Percentiles rank a stretch among this genome's conserved stretches.
These are phyloP conservation scores for Clavispora carvajalis DNA, from an alignment of 805 yeast species.

Conservation along the genomic window DNA sequence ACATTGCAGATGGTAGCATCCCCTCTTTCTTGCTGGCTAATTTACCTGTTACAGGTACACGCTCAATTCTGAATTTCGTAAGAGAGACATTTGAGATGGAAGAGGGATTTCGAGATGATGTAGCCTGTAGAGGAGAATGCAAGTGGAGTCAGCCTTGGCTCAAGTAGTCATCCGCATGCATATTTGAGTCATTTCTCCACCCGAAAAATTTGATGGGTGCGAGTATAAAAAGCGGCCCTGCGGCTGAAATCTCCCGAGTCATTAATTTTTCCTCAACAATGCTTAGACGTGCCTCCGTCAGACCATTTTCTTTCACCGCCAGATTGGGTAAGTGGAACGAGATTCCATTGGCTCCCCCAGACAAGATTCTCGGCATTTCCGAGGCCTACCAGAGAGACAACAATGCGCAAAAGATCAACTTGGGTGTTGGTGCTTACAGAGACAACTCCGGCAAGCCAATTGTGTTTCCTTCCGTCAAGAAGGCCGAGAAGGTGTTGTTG, in stretches of 20 bases:
- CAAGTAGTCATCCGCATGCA: constrained; percentile 10
- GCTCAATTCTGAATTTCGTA: no score
- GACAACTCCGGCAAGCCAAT: constrained; percentile 85
- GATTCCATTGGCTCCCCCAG: constrained; percentile 64
- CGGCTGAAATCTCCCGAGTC: no score
- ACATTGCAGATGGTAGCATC: neutral
- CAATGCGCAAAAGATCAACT: constrained; percentile 51
- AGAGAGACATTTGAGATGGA: no score
- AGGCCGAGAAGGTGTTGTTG: constrained; percentile 53
- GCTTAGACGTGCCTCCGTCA: constrained; percentile 14
- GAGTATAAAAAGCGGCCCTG: neutral
- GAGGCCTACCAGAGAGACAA: constrained; percentile 67
- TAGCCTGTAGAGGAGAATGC: neutral
- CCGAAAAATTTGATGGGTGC: constrained; percentile 3
- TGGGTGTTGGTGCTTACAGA: constrained; percentile 93
- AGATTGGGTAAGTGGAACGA: constrained; percentile 24
- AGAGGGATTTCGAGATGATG: neutral
- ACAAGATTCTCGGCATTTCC: constrained; percentile 76
- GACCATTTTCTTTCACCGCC: constrained; percentile 14
- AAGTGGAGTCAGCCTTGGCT: neutral
- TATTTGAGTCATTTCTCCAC: constrained; percentile 7
- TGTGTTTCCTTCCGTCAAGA: constrained; percentile 70
- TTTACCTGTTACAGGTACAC: no score
- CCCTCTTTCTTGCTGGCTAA: neutral
- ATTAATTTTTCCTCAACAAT: constrained; percentile 4